Percentiles rank a stretch among this genome's conserved stretches.
Evolutionary conservation across 257 asterid species (phyloP).

Genomic region (Solanum chmielewskii): DNA sequence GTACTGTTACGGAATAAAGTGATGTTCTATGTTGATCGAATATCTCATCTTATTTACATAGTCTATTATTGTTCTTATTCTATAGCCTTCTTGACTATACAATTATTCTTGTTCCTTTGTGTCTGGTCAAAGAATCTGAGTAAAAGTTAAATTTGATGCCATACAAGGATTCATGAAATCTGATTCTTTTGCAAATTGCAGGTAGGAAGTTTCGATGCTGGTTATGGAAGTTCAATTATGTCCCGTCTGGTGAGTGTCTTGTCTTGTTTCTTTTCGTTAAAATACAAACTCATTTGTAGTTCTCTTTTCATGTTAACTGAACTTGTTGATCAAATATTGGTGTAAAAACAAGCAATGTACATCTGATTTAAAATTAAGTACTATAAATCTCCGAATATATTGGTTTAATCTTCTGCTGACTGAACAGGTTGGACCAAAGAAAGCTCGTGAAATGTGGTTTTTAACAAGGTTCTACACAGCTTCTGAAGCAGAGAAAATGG

Average conservation of each 20-base stretch:
- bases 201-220: constrained; percentile 99
- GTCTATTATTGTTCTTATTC: not conserved
- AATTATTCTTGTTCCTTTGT: not conserved
- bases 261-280: not conserved
- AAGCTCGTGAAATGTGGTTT: constrained; percentile 93
- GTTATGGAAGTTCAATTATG: constrained; percentile 91
- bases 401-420: not conserved
- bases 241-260: constrained; percentile 55
- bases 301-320: not conserved
- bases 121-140: not conserved
- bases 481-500: constrained; percentile 87
- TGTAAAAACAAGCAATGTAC: not conserved
- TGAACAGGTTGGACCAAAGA: constrained; percentile 74
- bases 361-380: not conserved
- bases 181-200: constrained; percentile 11
- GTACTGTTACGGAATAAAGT: not conserved
- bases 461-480: constrained; percentile 78
- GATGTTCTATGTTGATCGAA: not conserved
- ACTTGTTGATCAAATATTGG: not conserved
- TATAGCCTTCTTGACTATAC: not conserved
- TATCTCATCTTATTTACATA: not conserved
- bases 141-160: not conserved
- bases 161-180: not conserved
- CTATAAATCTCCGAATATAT: not conserved
- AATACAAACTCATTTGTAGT: not conserved